phyloP scores from a whole-genome alignment of 805 yeast genomes.

The Kluyveromyces starmeri region DNA sequence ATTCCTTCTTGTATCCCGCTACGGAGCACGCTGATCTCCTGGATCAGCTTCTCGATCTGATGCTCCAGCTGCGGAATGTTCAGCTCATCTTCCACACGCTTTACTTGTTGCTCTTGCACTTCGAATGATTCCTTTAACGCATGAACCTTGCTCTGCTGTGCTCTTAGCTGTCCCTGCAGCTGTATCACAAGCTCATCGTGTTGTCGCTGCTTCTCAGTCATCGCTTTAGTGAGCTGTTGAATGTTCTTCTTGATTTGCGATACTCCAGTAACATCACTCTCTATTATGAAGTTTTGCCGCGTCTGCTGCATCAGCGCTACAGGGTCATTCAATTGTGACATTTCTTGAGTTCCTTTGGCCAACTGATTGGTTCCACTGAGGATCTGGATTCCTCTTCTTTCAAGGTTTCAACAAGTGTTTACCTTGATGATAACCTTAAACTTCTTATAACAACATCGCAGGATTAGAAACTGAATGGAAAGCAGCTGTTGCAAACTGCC shows the following conservation, averaged over 20 bases:
- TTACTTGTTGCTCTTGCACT: slow-evolving; percentile 12
- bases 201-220: slow-evolving; percentile 7
- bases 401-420: too few species aligned
- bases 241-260: slow-evolving; percentile 8
- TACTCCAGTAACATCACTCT: slow-evolving; percentile 15
- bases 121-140: slow-evolving; percentile 11
- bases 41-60: slow-evolving; percentile 10
- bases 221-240: slow-evolving; percentile 7
- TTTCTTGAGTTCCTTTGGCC: too few species aligned
- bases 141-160: slow-evolving; percentile 11
- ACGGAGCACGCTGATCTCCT: slow-evolving; percentile 1
- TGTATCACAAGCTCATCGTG: slow-evolving; percentile 9
- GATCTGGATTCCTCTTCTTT: too few species aligned
- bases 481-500: too few species aligned
- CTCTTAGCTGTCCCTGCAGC: slow-evolving; percentile 9
- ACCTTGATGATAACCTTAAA: too few species aligned
- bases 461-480: too few species aligned
- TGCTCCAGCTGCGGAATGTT: slow-evolving; percentile 12
- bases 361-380: too few species aligned
- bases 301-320: slow-evolving; percentile 18
- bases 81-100: slow-evolving; percentile 14
- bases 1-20: slow-evolving; percentile 1
- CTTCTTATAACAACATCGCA: too few species aligned
- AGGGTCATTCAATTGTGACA: slow-evolving; percentile 13
- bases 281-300: slow-evolving; percentile 21